Evolutionary conservation across 257 asterid genomes (phyloP), one percentile per base, ranked within the genome.

Genomic region (Salvia hispanica): DNA sequence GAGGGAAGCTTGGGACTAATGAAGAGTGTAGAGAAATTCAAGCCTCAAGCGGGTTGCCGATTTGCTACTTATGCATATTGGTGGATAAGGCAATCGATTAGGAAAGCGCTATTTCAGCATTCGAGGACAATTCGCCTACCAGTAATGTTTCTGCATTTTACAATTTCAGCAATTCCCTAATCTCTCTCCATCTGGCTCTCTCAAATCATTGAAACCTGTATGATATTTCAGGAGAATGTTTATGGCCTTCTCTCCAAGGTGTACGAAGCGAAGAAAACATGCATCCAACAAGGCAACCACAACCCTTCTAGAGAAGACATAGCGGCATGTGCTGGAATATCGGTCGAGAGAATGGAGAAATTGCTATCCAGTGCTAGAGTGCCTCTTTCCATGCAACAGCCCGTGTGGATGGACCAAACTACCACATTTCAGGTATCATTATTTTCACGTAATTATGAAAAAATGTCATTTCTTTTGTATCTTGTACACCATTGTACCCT

Each of bases 101-200:
- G 95, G 84, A 92, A 85, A 82, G 88, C 95, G 66, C 64, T 92
- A 75, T 86, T 88, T 90, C 96, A 74, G 71, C 91, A 92, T 75
- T 92, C 98, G 63, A 83, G 98, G 79, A 86, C 91, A 28, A 82
- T 92, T 66, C 97, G 96, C 78, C 74, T 92, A 80, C 98, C 98
- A 1, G 98, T 92, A 90, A 83, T 80, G 80, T 58, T 58, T 58
- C 67, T 58, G 18, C 12, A 47, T 34, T 40, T 28, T 11, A 68
- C n/a, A 10, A 31, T 67, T 45, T 56, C 62, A 10, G 60, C 40
- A 61, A 45, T 50, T 40, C 34, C 48, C n/a, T 39, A 7, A 15
- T 11, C 11, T 57, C 15, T 45, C 34, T 0, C 15, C 55, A 2
- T 53, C 56, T 51, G 2, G 13, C 58, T 9, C 43, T 44, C 36